These are phyloP conservation scores for Limnomonas spitsbergensis DNA, from an alignment of 139 green algal genomes.

Conservation along the genomic window DNA sequence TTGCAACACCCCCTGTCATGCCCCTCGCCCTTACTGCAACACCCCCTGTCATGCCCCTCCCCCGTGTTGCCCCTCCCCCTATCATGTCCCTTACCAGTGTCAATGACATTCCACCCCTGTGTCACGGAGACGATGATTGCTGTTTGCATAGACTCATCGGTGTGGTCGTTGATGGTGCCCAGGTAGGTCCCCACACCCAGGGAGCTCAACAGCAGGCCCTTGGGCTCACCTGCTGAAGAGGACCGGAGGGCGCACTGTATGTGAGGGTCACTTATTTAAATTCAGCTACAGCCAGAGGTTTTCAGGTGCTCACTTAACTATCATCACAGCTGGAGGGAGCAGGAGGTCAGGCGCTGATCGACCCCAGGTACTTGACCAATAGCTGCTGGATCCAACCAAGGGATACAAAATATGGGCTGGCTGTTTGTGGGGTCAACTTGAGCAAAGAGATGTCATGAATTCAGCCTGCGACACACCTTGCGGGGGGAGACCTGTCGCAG, in stretches of 20 bases:
- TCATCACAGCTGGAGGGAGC: too few species aligned
- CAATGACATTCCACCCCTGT: constrained; percentile 71
- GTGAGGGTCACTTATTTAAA: too few species aligned
- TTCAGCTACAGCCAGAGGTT: too few species aligned
- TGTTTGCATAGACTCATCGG: constrained; percentile 53
- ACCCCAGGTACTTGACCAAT: neutral
- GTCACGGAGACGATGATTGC: constrained; percentile 44
- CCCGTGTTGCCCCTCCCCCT: neutral
- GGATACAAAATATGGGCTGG: neutral
- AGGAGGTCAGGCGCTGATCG: neutral
- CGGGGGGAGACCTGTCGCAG: neutral
- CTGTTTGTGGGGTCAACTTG: neutral
- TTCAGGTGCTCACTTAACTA: too few species aligned
- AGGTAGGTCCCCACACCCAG: constrained; percentile 75
- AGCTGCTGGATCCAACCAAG: neutral
- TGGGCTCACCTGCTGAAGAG: neutral
- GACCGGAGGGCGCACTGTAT: neutral
- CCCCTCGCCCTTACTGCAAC: neutral
- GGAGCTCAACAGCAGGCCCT: neutral
- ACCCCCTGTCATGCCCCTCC: neutral
- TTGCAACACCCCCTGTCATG: neutral
- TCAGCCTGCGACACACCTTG: neutral
- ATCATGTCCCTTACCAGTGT: constrained; percentile 48
- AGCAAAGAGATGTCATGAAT: neutral
- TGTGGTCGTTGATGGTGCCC: constrained; percentile 48